phyloP scores from a whole-genome alignment of 2,329 filamentous ascomycete species.

The Epichloe glyceriae region DNA sequence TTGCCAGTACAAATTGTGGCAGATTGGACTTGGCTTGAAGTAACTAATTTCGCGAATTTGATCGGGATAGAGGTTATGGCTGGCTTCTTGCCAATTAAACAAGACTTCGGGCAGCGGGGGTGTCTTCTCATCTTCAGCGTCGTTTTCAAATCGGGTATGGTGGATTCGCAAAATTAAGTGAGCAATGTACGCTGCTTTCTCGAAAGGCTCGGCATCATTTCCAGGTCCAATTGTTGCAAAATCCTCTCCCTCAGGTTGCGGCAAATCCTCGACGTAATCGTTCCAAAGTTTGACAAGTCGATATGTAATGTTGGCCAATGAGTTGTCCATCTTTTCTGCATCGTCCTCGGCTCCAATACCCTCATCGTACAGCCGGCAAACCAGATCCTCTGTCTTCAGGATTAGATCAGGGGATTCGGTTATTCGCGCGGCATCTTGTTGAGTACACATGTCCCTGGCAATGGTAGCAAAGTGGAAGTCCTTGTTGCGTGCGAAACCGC shows the following conservation, averaged over 20 bases:
- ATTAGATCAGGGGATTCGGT: conserved; percentile 61
- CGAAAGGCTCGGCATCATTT: conserved; percentile 46
- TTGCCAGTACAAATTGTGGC: conserved; percentile 74
- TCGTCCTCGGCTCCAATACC: conserved; percentile 44
- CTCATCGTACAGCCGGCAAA: conserved; percentile 52
- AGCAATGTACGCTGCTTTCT: conserved; percentile 69
- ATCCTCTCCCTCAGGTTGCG: conserved; percentile 38
- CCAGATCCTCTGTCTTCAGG: conserved; percentile 58
- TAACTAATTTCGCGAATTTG: conserved; percentile 53
- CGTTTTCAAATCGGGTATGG: conserved; percentile 41
- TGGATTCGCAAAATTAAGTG: conserved; percentile 67
- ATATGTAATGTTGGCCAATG: conserved; percentile 39
- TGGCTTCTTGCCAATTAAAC: conserved; percentile 67
- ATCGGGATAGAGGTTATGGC: conserved; percentile 59
- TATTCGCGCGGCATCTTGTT: conserved; percentile 44
- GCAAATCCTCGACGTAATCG: conserved; percentile 35
- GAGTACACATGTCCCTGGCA: conserved; percentile 53
- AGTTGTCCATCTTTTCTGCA: conserved; percentile 40
- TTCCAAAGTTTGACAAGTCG: conserved; percentile 44
- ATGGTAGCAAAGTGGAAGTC: conserved; percentile 56
- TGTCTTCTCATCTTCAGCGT: conserved; percentile 24
- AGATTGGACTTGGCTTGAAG: conserved; percentile 58
- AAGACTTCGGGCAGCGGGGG: conserved; percentile 62
- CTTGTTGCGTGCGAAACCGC: conserved; percentile 29
- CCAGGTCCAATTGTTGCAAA: conserved; percentile 53